A percentile compares a stretch with the other conserved stretches of the same genome.
Conservation (phyloP, 306 rosid species). For the Pachyrhizus erosus region DNA sequence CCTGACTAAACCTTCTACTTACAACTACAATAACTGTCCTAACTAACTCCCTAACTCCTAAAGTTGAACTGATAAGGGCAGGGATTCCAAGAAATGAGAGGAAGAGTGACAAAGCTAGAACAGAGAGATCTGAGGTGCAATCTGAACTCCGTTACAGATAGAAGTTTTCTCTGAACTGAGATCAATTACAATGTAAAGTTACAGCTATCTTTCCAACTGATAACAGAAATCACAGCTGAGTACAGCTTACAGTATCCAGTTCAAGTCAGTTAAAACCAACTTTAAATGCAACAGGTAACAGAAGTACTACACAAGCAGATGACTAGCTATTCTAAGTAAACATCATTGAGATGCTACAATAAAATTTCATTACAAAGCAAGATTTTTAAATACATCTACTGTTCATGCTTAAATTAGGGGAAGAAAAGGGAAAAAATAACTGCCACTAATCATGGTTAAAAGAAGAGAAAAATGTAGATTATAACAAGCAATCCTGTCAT, state of each 20-base stretch:
- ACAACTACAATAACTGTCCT: background rate
- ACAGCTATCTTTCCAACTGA: background rate
- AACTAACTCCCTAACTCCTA: background rate
- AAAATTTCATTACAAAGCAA: background rate
- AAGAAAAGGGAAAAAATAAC: too few species aligned
- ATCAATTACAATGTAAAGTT: background rate
- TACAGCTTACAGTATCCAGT: background rate
- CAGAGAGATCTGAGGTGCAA: background rate
- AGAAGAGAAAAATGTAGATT: background rate
- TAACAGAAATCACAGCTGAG: background rate
- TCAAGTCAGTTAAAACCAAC: background rate
- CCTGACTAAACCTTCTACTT: background rate
- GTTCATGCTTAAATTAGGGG: background rate
- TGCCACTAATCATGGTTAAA: background rate
- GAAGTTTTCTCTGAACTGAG: background rate
- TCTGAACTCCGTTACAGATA: background rate
- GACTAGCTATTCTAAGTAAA: background rate
- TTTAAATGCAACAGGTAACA: background rate
- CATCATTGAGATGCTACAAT: slow-evolving; percentile 4
- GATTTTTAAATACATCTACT: slow-evolving; percentile 1
- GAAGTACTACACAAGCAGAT: background rate
- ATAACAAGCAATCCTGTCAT: slow-evolving; percentile 27
- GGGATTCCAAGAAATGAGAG: background rate
- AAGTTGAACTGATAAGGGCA: background rate
- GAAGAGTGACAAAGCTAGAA: background rate